A percentile compares a stretch with the other conserved stretches of the same genome.
Conservation (phyloP, 2,329 filamentous ascomycete species). For the Davidsoniella neocaledoniae region DNA sequence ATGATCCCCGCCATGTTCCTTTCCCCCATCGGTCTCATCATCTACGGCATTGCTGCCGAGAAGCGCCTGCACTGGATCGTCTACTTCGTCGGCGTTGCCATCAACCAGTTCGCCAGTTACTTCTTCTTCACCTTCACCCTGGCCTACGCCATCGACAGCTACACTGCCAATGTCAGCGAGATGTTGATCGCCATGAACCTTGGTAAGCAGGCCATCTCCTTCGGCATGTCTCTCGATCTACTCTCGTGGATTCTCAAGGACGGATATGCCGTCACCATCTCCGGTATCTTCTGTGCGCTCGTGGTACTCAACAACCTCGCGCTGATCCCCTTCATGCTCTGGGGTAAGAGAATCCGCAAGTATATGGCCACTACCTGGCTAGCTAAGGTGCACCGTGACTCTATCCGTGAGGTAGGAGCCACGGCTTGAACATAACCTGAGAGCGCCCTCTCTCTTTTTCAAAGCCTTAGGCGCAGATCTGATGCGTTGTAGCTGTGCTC, state of each 20-base stretch:
- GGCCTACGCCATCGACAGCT: slow-evolving; percentile 43
- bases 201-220: slow-evolving; percentile 39
- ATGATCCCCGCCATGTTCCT: slow-evolving; percentile 23
- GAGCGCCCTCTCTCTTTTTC: background rate
- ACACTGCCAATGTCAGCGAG: slow-evolving; percentile 41
- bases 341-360: slow-evolving; percentile 31
- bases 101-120: slow-evolving; percentile 32
- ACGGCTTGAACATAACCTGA: slow-evolving; percentile 10
- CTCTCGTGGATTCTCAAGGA: slow-evolving; percentile 31
- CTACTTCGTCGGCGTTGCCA: slow-evolving; percentile 32
- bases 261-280: slow-evolving; percentile 35
- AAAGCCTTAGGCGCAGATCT: slow-evolving; percentile 13
- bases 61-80: slow-evolving; percentile 26
- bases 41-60: slow-evolving; percentile 25
- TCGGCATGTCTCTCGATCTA: slow-evolving; percentile 33
- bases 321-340: slow-evolving; percentile 32
- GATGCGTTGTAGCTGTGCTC: slow-evolving; percentile 5
- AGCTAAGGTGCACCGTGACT: slow-evolving; percentile 26
- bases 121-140: slow-evolving; percentile 42
- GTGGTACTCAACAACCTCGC: slow-evolving; percentile 31
- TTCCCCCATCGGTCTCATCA: slow-evolving; percentile 25
- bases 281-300: slow-evolving; percentile 31
- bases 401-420: slow-evolving; percentile 18
- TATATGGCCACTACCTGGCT: slow-evolving; percentile 30
- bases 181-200: slow-evolving; percentile 45